These are phyloP conservation scores for Astragalus glycyphyllos DNA, from an alignment of 306 rosid species.

Conservation along the genomic window DNA sequence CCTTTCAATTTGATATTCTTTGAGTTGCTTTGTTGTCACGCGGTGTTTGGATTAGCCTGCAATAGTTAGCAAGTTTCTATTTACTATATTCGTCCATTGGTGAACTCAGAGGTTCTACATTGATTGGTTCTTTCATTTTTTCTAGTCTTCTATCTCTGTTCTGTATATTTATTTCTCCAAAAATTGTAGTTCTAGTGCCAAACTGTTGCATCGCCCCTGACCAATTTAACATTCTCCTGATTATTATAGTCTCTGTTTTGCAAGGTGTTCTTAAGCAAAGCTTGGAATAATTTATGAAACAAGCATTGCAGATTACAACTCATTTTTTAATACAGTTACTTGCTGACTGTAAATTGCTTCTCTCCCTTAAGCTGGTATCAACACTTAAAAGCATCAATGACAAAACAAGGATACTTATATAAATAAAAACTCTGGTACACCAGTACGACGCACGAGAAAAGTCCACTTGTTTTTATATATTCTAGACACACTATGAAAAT, in stretches of 20 bases:
- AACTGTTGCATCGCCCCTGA: background rate
- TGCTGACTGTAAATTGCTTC: background rate
- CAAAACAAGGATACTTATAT: background rate
- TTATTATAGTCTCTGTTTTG: background rate
- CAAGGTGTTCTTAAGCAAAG: conserved; percentile 10
- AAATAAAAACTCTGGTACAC: no score
- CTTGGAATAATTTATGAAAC: background rate
- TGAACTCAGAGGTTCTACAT: conserved; percentile 22
- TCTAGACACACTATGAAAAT: no score
- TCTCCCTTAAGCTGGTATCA: background rate
- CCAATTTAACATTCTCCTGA: background rate
- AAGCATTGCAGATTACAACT: conserved; percentile 1
- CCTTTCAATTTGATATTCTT: conserved; percentile 6
- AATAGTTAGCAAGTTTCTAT: conserved; percentile 1
- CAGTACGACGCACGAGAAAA: no score
- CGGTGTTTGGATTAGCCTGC: background rate
- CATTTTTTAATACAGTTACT: background rate
- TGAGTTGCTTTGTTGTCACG: conserved; percentile 20
- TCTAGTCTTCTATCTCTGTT: conserved; percentile 18
- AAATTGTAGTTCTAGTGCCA: conserved; percentile 1
- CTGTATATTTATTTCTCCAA: conserved; percentile 1
- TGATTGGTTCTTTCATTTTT: background rate
- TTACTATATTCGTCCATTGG: background rate
- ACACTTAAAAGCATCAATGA: background rate
- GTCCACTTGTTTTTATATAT: no score